Base-by-base conservation (phyloP, 2,329 filamentous ascomycete species). In the Bipolaris victoriae region DNA sequence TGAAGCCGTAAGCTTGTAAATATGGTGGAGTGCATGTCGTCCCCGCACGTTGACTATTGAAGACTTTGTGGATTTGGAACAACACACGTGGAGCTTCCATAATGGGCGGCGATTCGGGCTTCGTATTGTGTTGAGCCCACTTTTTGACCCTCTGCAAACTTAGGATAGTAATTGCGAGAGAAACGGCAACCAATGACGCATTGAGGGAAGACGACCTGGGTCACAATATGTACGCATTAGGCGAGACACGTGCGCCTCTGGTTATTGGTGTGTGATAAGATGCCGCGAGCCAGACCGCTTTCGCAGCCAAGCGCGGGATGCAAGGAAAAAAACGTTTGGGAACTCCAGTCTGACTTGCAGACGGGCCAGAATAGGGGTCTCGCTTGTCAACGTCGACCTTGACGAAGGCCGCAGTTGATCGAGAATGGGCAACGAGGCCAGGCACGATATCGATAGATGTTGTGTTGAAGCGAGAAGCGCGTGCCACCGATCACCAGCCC, bases 181-280 rank as follows among this genome's bases (percentile, higher is more conserved):
- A 46, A 44, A 61, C 57, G 45, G 37, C 36, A 44, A 31, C 68
- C 69, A 73, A 73, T 73, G 49, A 66, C 33, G 61, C 43, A 16
- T 37, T 47, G 18, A 39, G 22, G 11, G 4, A 24, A 31, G 45
- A 16, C 44, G 50, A 56, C 57, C 43, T 47, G 56, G 57, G 54
- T 52, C 24, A 53, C 50, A 49, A 55, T 18, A 49, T 43, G 57
- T 40, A 66, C 66, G 7, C 5, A 66, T 68, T 54, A 52, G 58
- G 68, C 47, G 33, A 51, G 36, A 51, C 37, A 43, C 58, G 26
- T 59, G 58, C 52, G 43, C 44, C 57, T 63, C 53, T 56, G 62
- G 62, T 61, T 67, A 70, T 70, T 66, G 66, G 66, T 60, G 61
- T 67, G 72, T 70, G 71, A 72, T 64, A 65, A 65, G 63, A 29